phyloP scores from a whole-genome alignment of 2,329 filamentous ascomycete species.

The Mycosphaerella arachidis region DNA sequence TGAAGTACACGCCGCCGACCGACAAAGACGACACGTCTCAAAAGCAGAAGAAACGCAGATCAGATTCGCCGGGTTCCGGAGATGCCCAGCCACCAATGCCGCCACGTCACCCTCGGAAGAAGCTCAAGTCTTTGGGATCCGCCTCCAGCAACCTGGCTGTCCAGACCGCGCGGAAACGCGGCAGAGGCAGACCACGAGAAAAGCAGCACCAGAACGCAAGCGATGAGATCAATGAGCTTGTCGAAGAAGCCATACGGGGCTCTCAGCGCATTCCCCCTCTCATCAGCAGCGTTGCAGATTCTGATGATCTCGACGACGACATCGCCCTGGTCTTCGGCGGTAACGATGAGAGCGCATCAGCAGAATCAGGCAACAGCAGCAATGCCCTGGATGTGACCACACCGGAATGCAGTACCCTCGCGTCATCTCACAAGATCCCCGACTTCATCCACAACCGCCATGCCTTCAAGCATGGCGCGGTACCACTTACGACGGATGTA shows the following conservation, averaged over 20 bases:
- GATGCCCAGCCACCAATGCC: background rate
- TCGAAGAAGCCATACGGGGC: constrained; percentile 2
- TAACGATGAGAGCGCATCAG: background rate
- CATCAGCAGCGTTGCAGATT: background rate
- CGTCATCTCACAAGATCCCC: constrained; percentile 6
- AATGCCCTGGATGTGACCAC: background rate
- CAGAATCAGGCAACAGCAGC: background rate
- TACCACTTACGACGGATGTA: background rate
- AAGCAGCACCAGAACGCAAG: background rate
- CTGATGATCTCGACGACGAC: background rate
- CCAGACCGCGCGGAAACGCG: background rate
- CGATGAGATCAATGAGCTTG: constrained; percentile 7
- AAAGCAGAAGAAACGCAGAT: constrained; percentile 6
- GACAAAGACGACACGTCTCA: background rate
- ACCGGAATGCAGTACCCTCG: background rate
- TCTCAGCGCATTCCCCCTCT: background rate
- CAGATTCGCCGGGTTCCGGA: background rate
- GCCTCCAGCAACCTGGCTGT: background rate
- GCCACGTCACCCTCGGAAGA: constrained; percentile 10
- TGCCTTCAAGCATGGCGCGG: background rate
- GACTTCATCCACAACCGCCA: constrained; percentile 10
- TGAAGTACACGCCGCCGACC: constrained; percentile 1
- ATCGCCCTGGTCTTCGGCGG: background rate
- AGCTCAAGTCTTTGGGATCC: constrained; percentile 8
- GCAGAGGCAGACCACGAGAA: background rate